Evolutionary conservation across 2,329 filamentous ascomycete species (phyloP).

Genomic region (Ophiostoma fasciatum): DNA sequence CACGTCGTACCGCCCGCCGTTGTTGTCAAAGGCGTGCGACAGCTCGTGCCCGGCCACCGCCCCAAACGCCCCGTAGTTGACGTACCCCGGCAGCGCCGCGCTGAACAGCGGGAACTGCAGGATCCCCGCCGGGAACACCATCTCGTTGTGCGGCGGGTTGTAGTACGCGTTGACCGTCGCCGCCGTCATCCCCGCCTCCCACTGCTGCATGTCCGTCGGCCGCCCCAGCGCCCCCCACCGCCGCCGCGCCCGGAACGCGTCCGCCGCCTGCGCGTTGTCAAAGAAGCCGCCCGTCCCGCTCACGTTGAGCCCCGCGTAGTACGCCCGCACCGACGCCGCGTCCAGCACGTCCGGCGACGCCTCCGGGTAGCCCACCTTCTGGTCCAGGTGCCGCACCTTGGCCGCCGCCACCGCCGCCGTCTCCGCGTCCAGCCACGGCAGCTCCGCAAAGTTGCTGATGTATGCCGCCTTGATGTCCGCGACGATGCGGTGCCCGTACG

Average conservation of each 20-base stretch:
- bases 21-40: constrained; percentile 55
- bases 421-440: constrained; percentile 49
- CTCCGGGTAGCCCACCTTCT: constrained; percentile 54
- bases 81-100: constrained; percentile 44
- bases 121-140: constrained; percentile 54
- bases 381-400: constrained; percentile 51
- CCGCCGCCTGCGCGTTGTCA: constrained; percentile 37
- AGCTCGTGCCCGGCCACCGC: constrained; percentile 54
- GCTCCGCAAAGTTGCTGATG: constrained; percentile 39
- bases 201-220: constrained; percentile 44
- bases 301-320: constrained; percentile 40
- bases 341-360: constrained; percentile 43
- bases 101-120: constrained; percentile 56
- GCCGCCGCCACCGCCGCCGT: constrained; percentile 44
- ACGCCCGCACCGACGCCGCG: constrained; percentile 36
- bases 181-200: constrained; percentile 40
- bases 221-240: constrained; percentile 45
- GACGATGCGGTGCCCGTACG: constrained; percentile 54
- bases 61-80: constrained; percentile 56
- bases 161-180: constrained; percentile 54
- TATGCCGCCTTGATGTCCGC: constrained; percentile 55
- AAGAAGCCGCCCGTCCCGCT: constrained; percentile 35
- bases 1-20: constrained; percentile 48
- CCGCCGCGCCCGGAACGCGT: constrained; percentile 28
- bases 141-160: constrained; percentile 48